phyloP scores from a whole-genome alignment of 2,329 filamentous ascomycete species.

The Pyrenophora tritici-repentis region DNA sequence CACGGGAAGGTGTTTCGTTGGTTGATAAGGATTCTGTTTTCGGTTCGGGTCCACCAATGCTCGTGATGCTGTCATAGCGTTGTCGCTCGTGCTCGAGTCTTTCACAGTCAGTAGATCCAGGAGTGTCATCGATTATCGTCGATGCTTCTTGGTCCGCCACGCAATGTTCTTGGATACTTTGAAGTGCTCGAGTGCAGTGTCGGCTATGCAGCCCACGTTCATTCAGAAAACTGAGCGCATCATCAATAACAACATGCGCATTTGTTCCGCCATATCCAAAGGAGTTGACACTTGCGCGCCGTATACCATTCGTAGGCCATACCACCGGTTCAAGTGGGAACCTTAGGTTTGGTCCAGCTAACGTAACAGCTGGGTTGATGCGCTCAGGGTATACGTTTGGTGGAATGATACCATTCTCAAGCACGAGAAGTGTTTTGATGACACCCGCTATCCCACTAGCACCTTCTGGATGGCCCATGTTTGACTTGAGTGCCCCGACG shows the following conservation, averaged over 20 bases:
- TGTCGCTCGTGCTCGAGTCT: too few relatives aligned
- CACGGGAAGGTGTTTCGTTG: not conserved
- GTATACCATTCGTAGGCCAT: slow-evolving; percentile 19
- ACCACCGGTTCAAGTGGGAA: slow-evolving; percentile 9
- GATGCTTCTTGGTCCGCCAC: not conserved
- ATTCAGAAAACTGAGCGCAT: slow-evolving; percentile 13
- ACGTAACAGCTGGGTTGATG: slow-evolving; percentile 32
- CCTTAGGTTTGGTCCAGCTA: slow-evolving; percentile 11
- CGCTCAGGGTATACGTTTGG: slow-evolving; percentile 18
- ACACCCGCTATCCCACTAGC: slow-evolving; percentile 45
- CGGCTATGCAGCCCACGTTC: not conserved
- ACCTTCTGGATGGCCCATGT: slow-evolving; percentile 49
- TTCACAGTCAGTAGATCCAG: too few relatives aligned
- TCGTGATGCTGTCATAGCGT: too few relatives aligned
- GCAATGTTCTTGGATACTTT: not conserved
- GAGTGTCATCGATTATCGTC: not conserved
- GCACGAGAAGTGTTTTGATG: slow-evolving; percentile 46
- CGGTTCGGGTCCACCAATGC: too few relatives aligned
- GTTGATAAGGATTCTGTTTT: not conserved
- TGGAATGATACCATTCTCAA: slow-evolving; percentile 41
- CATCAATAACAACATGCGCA: slow-evolving; percentile 24
- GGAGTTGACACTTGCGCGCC: slow-evolving; percentile 31
- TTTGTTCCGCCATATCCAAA: slow-evolving; percentile 37
- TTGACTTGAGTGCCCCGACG: slow-evolving; percentile 31
- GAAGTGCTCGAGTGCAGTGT: slow-evolving; percentile 3